These are phyloP conservation scores for Coemansia sp. DNA, from an alignment of 192 early-diverging fungal genomes.

Conservation along the genomic window DNA sequence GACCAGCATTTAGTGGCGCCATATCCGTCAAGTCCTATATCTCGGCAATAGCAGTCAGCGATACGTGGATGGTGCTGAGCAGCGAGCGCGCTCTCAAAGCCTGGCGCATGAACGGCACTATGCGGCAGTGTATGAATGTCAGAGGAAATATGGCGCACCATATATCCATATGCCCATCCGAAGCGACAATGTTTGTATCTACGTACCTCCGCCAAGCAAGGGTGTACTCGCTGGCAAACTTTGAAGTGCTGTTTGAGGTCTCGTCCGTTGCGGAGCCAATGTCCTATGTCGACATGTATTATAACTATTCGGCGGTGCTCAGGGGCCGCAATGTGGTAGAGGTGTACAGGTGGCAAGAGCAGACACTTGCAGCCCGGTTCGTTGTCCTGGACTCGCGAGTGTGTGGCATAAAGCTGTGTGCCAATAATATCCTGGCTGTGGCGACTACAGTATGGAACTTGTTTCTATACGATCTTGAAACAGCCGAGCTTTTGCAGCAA, in stretches of 20 bases:
- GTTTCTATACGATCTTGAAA: constrained; percentile 1
- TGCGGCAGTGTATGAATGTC: background rate
- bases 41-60: constrained; percentile 7
- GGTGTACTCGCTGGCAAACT: constrained; percentile 11
- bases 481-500: background rate
- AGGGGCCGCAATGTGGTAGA: constrained; percentile 17
- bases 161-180: constrained; percentile 24
- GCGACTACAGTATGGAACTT: constrained; percentile 15
- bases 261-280: constrained; percentile 4
- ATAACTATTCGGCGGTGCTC: constrained; percentile 13
- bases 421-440: constrained; percentile 6
- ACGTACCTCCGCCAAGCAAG: constrained; percentile 23
- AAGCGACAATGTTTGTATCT: constrained; percentile 12
- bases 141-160: constrained; percentile 15
- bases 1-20: constrained; percentile 9
- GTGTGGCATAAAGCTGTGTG: constrained; percentile 24
- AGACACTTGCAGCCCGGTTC: constrained; percentile 9
- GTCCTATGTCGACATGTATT: constrained; percentile 15
- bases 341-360: constrained; percentile 15
- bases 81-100: constrained; percentile 9
- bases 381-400: constrained; percentile 3
- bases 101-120: background rate
- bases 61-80: constrained; percentile 21
- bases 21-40: constrained; percentile 12
- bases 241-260: constrained; percentile 10